Base-by-base conservation (phyloP, 1,284 basidiomycete species). In the Heterobasidion irregulare region DNA sequence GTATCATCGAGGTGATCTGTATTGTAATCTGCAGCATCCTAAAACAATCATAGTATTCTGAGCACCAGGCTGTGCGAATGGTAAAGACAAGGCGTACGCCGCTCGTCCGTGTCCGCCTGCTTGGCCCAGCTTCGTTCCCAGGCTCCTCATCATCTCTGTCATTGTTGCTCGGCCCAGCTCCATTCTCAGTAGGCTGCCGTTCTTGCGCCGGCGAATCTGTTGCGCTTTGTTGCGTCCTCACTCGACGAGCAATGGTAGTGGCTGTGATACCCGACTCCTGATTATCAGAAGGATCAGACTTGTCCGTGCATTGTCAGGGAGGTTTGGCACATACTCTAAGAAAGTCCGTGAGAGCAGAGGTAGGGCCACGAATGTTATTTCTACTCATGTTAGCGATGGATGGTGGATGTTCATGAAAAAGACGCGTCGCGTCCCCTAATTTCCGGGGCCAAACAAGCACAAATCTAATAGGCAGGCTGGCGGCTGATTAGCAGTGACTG, bases 331-430 rank as follows among this genome's bases (percentile, higher is more conserved):
- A 57, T 60, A 93, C 94, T 62, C 84, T 83, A 16, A 98, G 76
- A 67, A 94, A 98, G 60, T 94, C 92, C 32, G 95, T 97, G 10
- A 98, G 72, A 0, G 95, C 95, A 48, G 92, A 95, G 0, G 90
- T 85, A 0, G 95, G 94, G 0, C 95, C 95, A 16, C 89, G 80
- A 46, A 97, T 86, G 57, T 87, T 87, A 68, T 86, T 87, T 10
- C 59, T 59, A 59, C 67, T 70, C 70, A 72, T 72, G 50, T 19
- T 57, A 43, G 34, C n/a, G 2, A 43, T 16, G 4, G 50, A 41
- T 16, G 19, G 10, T 34, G 19, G 19, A 19, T n/a, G 34, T 41
- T 33, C 16, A 6, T 8, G 6, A 44, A 16, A 49, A 36, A 38
- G 34, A 35, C 19, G 33, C 26, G 32, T 34, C 18, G 2, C 34